Conservation (phyloP, 306 rosid genomes). For the Vigna hirtella region DNA sequence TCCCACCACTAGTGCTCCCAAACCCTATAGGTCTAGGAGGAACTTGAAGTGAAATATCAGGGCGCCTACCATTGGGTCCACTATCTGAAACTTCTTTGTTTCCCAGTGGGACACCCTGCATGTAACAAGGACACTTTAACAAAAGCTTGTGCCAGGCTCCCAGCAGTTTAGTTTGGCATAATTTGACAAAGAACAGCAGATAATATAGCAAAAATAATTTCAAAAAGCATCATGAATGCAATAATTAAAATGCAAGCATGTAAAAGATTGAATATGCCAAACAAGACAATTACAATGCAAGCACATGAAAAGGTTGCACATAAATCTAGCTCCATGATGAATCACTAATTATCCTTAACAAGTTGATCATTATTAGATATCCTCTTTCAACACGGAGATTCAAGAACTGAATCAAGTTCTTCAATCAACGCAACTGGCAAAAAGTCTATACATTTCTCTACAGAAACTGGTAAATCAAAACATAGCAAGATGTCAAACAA, state of each 20-base stretch:
- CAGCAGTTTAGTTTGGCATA: slow-evolving; percentile 12
- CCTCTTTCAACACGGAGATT: background rate
- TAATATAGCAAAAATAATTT: background rate
- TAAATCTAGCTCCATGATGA: slow-evolving; percentile 14
- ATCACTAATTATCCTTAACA: slow-evolving; percentile 15
- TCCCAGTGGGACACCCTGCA: slow-evolving; percentile 53
- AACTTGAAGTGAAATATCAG: slow-evolving; percentile 93
- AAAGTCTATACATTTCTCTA: background rate
- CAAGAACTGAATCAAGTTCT: slow-evolving; percentile 25
- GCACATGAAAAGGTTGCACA: background rate
- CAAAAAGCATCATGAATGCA: slow-evolving; percentile 20
- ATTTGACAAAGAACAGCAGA: slow-evolving; percentile 13
- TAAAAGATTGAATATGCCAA: slow-evolving; percentile 26
- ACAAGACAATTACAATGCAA: background rate
- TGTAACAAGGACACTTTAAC: slow-evolving; percentile 33
- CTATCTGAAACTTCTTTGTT: slow-evolving; percentile 56
- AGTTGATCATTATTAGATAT: slow-evolving; percentile 16
- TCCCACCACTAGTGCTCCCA: slow-evolving; percentile 62
- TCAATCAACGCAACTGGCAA: background rate
- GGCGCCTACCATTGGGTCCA: slow-evolving; percentile 66
- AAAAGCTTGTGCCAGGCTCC: slow-evolving; percentile 6
- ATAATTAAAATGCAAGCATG: slow-evolving; percentile 27
- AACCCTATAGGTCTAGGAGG: slow-evolving; percentile 79
- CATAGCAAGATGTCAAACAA: background rate
- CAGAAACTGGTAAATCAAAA: background rate